Base-by-base conservation (phyloP, 176 grass and related monocot species). In the Juncus inflexus region DNA sequence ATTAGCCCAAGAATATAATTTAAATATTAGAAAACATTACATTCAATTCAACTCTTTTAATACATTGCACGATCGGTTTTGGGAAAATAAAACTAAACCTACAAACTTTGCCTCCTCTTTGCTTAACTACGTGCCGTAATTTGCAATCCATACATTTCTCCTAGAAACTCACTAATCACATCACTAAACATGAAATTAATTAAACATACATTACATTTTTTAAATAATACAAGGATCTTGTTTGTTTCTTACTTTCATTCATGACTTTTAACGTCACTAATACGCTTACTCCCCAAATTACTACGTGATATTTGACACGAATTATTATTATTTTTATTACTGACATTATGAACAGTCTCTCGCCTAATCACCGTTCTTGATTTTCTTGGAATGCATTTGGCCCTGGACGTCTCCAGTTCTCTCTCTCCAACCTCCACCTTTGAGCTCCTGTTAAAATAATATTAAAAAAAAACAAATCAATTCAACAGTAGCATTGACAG, bases 371-470 rank as follows among this genome's bases (percentile, higher is more conserved):
- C 73, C 9, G 12, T 37, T 40, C 54, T 64, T 11, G 62, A 52
- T 40, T 74, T 80, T 62, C 78, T 74, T 3, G 78, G 78, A 40
- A 80, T 80, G 70, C 78, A 80, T 51, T 74, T 80, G 14, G 78
- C 13, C 42, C 78, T 71, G 60, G 58, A 64, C 50, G 62, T 60
- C 4, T 80, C 78, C 19, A 74, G 64, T 65, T 80, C 78, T 1
- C 65, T 74, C 28, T 80, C 70, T 38, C 6, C 60, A 41, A 61
- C 3, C 39, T 80, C 69, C 68, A 66, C 28, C 28, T 74, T 74
- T 9, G 78, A 60, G 43, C 52, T 74, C 69, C 78, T 80, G 78
- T 42, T 61, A 15, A 55, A 56, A 70, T 11, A 50, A 0, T 9
- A 10, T 37, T 41, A 38, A 28, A 28, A 28, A 28, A 28, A 28